Conservation (phyloP, 345 rosid species). For the Erysimum cheiranthoides region DNA sequence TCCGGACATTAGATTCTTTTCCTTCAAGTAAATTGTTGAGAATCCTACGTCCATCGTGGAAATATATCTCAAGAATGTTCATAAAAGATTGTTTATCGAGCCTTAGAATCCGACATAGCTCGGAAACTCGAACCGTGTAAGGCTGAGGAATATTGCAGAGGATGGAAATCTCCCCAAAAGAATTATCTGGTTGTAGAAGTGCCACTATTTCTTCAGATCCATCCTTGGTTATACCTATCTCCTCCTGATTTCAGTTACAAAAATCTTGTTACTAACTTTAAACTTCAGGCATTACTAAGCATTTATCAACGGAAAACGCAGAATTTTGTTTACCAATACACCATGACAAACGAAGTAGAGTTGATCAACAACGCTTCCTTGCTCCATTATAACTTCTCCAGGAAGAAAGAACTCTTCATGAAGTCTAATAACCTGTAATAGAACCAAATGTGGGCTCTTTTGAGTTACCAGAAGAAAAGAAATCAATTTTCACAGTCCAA, state of each 20-base stretch:
- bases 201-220: slow-evolving; percentile 78
- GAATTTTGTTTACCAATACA: slow-evolving; percentile 56
- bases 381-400: slow-evolving; percentile 79
- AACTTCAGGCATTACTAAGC: not conserved
- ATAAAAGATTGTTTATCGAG: slow-evolving; percentile 74
- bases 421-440: slow-evolving; percentile 63
- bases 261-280: not conserved
- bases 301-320: not conserved
- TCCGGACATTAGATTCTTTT: slow-evolving; percentile 58
- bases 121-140: slow-evolving; percentile 59
- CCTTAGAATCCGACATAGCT: slow-evolving; percentile 67
- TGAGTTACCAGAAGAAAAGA: not conserved
- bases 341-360: slow-evolving; percentile 83
- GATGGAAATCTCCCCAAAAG: slow-evolving; percentile 78
- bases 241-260: slow-evolving; percentile 56
- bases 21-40: slow-evolving; percentile 78
- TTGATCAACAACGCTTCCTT: slow-evolving; percentile 74
- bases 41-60: slow-evolving; percentile 75
- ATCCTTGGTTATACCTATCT: slow-evolving; percentile 63
- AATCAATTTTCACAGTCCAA: not conserved
- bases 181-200: slow-evolving; percentile 56
- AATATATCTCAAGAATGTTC: slow-evolving; percentile 66
- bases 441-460: not conserved
- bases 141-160: slow-evolving; percentile 76
- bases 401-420: slow-evolving; percentile 84